Evolutionary conservation across 257 asterid genomes (phyloP), one percentile per base, ranked within the genome.

Genomic region (Ajuga chamaepitys): DNA sequence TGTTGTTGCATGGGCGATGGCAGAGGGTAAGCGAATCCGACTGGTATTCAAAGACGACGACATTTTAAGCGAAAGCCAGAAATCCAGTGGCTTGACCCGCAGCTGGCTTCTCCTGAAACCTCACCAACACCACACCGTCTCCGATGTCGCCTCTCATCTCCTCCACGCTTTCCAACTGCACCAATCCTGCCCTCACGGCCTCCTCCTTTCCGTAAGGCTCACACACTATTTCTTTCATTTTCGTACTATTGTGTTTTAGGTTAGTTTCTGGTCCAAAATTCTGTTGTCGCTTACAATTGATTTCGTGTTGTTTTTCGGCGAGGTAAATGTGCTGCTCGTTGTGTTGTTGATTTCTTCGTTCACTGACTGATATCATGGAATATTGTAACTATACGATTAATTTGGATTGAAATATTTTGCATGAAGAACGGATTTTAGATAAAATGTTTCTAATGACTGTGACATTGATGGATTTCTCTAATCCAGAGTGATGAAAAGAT

Each of bases 181-280:
- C 41, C 80, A 65, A 9, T 75, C 96, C 52, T 93, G 97, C 67
- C 96, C 99, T 41, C 58, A 85, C 46, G 99, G 99, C 63, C 83
- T 93, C 68, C 70, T 84, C 45, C 92, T 93, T 74, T 84, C 83
- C 47, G 99, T 93, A 79, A 26, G 64, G 51, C 1, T 6, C 1
- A 70, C 35, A 37, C 22, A 1, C 32, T 2, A 0, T 32, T 60
- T 41, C 14, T 46, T 47, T 25, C 35, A n/a, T 14, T 47, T 59
- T 9, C 12, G 22, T 54, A 10, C 3, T 38, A 13, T 3, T 55
- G 10, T 42, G 14, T 26, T 67, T 7, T 50, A 58, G 40, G 24
- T 9, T 59, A 30, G 28, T 2, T 8, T 59, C 34, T 17, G 9
- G 26, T 41, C 28, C 67, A 10, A 4, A 12, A 20, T 20, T 40